Base-by-base conservation (phyloP, 2,329 filamentous ascomycete species). In the Colletotrichum sp. region DNA sequence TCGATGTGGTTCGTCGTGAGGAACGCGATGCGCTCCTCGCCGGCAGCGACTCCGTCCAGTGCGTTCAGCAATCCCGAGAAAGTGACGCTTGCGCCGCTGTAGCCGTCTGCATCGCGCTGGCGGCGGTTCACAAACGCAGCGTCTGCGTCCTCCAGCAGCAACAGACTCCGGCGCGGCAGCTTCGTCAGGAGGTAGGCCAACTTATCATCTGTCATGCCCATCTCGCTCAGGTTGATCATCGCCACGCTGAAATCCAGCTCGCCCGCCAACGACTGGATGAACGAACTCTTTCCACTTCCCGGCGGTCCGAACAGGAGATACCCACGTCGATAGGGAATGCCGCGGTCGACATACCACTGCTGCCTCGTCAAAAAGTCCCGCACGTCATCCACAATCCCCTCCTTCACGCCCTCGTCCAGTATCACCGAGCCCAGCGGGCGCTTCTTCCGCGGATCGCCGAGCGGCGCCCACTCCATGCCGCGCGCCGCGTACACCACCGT, bases 1-100 rank as follows among this genome's bases (percentile, higher is more conserved):
- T 98, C 96, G 48, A 98, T 92, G 81, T 98, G 95, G 81, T 99
- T 99, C 25, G 96, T 98, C 3, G 97, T 99, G 77, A 98, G 88
- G 84, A 99, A 98, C 2, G 97, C 93, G 77, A 99, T 94, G 69
- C 97, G 92, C 86, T 98, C 96, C 83, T 98, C 97, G 15, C 96
- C 95, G 67, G 96, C 97, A 8, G 96, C 96, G n/a, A 98, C 92
- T 2, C 97, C 97, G 78, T 99, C 97, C 16, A 96, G 85, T 0
- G 94, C 94, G 80, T 96, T 96, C 48, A 98, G 87, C 25, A 98
- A 87, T 0, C 96, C 96, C 0, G 96, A 98, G 81, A 98, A 98
- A 0, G 97, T 99, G 28, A 98, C 96, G 22, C 94, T 97, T 3
- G 95, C 93, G 30, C 96, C 96, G 52, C 90, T 91, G 81, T 98